Evolutionary conservation across 2,329 filamentous ascomycete genomes (phyloP), one percentile per base, ranked within the genome.

Genomic region (Pestalotiopsis sp.): DNA sequence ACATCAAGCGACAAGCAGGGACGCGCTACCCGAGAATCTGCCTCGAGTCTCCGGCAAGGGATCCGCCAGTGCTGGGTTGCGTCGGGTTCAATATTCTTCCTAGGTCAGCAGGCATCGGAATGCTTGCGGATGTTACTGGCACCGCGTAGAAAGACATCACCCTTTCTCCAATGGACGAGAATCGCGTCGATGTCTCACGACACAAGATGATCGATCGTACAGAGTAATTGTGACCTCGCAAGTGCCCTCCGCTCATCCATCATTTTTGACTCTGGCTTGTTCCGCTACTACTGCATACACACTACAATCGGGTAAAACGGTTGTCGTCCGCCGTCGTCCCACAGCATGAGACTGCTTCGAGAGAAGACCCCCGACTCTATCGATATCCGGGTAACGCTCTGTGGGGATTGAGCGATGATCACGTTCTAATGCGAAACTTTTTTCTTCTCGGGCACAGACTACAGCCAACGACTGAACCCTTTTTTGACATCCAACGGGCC

Each of bases 161-260:
- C 45, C 45, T 20, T 52, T 52, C n/a, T 4, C 6, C 45, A 20
- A 52, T 20, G 20, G n/a, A n/a, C 2, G 41, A 36, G 57, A n/a
- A 27, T 64, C 61, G 61, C 49, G 61, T 64, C 38, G 38, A 13
- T 25, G 49, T 64, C 38, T 38, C 61, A 64, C 61, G 61, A 64
- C 38, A 39, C 45, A 23, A 59, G 3, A 23, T 59, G 57, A 59
- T 36, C 57, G 57, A 23, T 14, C 17, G 14, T 14, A 14, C 20
- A 23, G 4, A 27, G 27, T 27, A 27, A n/a, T 9, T 23, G 45
- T n/a, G 45, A 20, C 45, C 45, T 20, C 45, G 20, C 20, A 17
- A 49, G 45, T n/a, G 31, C 7, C 31, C 31, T 36, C 31, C 31
- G 7, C 7, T 36, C 31, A 7, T 14, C 45, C 7, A n/a, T 3